Evolutionary conservation across 129 eudicot genomes (phyloP), one percentile per base, ranked within the genome.

Genomic region (Artemisia argyi): DNA sequence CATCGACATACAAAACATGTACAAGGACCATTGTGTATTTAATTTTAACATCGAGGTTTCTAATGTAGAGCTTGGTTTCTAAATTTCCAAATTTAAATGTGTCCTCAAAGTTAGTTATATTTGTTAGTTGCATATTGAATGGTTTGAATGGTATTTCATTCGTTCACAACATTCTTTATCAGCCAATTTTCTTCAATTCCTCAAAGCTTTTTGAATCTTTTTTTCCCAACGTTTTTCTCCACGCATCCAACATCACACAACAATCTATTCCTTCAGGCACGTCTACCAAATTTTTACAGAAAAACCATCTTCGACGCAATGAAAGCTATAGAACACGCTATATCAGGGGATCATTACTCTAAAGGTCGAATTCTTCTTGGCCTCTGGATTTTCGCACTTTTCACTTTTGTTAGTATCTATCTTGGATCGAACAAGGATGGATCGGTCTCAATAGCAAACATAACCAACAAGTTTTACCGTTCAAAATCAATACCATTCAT

Each of bases 401-500:
- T 24, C 2, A 20, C 81, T 53, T 76, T 77, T 44, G 16, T 77
- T 39, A 26, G 47, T 19, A 77, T 77, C n/a, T 70, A 39, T 70
- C 76, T 77, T 62, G 81, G 76, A 77, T 77, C 81, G 3, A 71
- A 70, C 16, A 54, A 71, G 6, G 76, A 77, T 62, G 81, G 81
- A 62, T 62, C 72, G 0, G 22, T 77, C 16, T 77, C 76, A 0
- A 51, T 77, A 63, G 42, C 67, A 46, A 77, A 70, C 60, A 39
- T 77, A 53, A 53, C 81, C 51, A 60, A 71, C 44, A 77, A 28
- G 70, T 77, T 77, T 71, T 70, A 70, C n/a, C 76, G 65, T 53
- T 58, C 49, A 16, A 77, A 62, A 58, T 65, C 54, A 42, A 42
- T 65, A 58, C 71, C 63, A 62, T 14, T 20, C 16, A 10, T 52